A percentile compares a stretch with the other conserved stretches of the same genome.
Evolutionary conservation across 495 filamentous ascomycete genomes (phyloP).

Genomic region (Penicillium salamii): DNA sequence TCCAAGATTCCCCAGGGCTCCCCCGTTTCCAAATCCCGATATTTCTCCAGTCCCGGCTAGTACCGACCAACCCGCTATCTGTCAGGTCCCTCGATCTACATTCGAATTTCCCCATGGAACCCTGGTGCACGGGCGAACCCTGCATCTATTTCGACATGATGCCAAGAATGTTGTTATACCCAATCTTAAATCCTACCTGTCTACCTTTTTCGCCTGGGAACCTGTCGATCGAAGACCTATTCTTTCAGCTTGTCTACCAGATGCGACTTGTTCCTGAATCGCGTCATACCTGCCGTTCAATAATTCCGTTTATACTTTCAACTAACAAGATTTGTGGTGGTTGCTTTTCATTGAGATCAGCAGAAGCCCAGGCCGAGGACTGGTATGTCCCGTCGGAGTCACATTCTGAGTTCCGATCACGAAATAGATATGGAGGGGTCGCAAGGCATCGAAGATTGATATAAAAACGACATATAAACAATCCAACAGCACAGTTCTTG

Average conservation of each 20-base stretch:
- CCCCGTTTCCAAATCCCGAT: background rate
- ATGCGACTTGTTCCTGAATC: slow-evolving; percentile 1
- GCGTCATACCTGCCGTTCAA: slow-evolving; percentile 4
- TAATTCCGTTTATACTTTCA: background rate
- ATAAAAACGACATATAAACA: background rate
- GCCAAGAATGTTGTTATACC: slow-evolving; percentile 28
- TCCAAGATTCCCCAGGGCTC: too few species aligned
- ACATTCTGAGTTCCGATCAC: background rate
- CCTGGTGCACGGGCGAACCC: slow-evolving; percentile 2
- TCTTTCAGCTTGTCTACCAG: slow-evolving; percentile 2
- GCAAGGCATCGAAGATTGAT: background rate
- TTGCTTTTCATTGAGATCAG: background rate
- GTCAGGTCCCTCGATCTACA: slow-evolving; percentile 18
- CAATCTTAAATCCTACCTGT: background rate
- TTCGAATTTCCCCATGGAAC: slow-evolving; percentile 8
- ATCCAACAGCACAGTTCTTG: background rate
- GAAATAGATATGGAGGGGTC: background rate
- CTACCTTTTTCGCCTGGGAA: background rate
- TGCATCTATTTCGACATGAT: slow-evolving; percentile 23
- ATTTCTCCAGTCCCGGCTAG: background rate
- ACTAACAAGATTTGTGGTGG: background rate
- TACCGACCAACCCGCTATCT: background rate
- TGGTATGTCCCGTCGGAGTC: background rate
- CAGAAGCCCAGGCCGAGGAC: background rate
- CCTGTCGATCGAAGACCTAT: background rate